Evolutionary conservation across 73 alveolate species (phyloP).

Genomic region (Symbiodinium pilosum): DNA sequence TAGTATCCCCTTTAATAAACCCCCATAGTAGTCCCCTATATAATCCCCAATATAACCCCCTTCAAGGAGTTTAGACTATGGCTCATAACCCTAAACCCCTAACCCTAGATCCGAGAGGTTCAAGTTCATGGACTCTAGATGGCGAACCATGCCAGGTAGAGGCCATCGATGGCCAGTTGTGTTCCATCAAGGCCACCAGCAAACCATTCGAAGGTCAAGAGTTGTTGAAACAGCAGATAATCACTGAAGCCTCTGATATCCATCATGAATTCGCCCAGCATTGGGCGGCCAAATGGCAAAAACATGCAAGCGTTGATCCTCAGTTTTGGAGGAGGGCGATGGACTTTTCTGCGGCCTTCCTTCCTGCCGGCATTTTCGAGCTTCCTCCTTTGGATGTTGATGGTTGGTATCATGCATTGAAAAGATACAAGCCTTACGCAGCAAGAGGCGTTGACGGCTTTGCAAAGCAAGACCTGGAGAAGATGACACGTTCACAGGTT

Average conservation of each 20-base stretch:
- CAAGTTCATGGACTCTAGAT: not conserved
- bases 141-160: not conserved
- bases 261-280: not conserved
- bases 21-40: no score
- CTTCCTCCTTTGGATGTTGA: not conserved
- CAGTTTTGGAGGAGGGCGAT: not conserved
- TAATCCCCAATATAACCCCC: no score
- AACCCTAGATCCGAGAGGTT: no score
- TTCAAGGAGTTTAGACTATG: no score
- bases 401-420: not conserved
- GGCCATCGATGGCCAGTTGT: not conserved
- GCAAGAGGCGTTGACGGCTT: not conserved
- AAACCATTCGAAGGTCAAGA: not conserved
- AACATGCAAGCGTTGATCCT: not conserved
- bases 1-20: no score
- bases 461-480: not conserved
- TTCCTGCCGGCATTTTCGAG: not conserved
- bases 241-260: not conserved
- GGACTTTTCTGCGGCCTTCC: not conserved
- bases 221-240: not conserved
- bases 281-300: not conserved
- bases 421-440: not conserved
- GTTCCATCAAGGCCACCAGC: not conserved
- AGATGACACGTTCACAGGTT: not conserved
- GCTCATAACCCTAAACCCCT: no score